Percentiles rank a stretch among this genome's conserved stretches.
Evolutionary conservation across 148 eudicot species (phyloP).

Genomic region (Euryodendron excelsum): DNA sequence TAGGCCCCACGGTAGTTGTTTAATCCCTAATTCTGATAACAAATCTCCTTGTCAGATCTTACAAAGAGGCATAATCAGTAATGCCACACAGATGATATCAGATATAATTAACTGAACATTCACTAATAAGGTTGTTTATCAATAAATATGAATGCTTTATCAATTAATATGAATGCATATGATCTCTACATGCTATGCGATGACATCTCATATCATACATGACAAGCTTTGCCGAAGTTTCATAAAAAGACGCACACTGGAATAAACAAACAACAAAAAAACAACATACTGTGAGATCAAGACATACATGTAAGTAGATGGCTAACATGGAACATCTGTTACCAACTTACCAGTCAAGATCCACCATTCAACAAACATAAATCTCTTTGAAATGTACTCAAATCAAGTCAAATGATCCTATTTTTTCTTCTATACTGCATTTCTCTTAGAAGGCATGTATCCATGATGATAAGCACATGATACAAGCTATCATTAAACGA

Average conservation of each 20-base stretch:
- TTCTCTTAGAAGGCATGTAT: constrained; percentile 7
- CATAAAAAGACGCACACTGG: not conserved
- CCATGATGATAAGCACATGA: not conserved
- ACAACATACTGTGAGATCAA: too few relatives aligned
- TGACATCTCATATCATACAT: not conserved
- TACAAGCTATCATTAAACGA: not conserved
- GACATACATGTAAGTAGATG: too few relatives aligned
- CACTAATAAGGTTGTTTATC: too few relatives aligned
- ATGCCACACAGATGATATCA: not conserved
- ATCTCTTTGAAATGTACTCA: not conserved
- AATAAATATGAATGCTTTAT: too few relatives aligned
- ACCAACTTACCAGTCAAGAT: not conserved
- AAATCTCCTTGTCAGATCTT: constrained; percentile 3
- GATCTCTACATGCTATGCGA: not conserved
- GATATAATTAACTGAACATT: not conserved
- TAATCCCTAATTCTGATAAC: constrained; percentile 3
- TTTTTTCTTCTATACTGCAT: not conserved
- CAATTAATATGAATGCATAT: not conserved
- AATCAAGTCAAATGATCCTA: not conserved
- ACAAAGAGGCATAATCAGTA: not conserved
- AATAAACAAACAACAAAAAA: not conserved
- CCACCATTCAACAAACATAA: not conserved
- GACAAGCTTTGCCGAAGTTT: not conserved
- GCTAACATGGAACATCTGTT: not conserved
- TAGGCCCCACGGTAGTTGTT: not conserved